These are phyloP conservation scores for Pilobolus umbonatus DNA, from an alignment of 192 early-diverging fungal genomes.

Conservation along the genomic window DNA sequence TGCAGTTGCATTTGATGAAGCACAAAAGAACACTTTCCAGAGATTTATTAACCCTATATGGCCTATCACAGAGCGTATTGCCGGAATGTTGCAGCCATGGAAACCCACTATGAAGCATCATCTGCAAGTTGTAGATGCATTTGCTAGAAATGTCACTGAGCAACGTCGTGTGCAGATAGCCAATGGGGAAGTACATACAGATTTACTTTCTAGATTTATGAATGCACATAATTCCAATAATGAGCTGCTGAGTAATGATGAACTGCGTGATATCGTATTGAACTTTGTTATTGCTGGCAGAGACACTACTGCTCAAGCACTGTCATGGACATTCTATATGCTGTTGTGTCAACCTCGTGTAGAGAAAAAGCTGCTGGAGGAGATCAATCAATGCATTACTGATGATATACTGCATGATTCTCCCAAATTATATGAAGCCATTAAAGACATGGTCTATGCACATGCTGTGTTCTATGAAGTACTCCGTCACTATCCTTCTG, in stretches of 20 bases:
- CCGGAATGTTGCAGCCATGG: conserved; percentile 13
- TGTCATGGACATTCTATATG: conserved; percentile 47
- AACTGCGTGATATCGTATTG: conserved; percentile 34
- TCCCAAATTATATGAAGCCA: conserved; percentile 22
- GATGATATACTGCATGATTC: conserved; percentile 27
- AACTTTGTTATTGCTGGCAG: conserved; percentile 38
- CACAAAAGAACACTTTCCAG: conserved; percentile 33
- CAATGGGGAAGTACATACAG: conserved; percentile 17
- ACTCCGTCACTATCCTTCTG: conserved; percentile 61
- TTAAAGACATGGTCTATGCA: conserved; percentile 35
- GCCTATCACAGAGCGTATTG: background rate
- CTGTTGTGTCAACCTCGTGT: conserved; percentile 37
- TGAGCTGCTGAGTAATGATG: conserved; percentile 17
- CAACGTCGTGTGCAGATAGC: conserved; percentile 24
- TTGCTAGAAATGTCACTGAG: conserved; percentile 22
- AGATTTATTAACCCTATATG: conserved; percentile 31
- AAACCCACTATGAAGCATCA: conserved; percentile 22
- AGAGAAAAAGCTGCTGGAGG: conserved; percentile 40
- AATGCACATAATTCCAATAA: conserved; percentile 24
- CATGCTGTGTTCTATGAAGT: conserved; percentile 48
- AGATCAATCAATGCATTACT: conserved; percentile 27
- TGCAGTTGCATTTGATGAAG: conserved; percentile 51
- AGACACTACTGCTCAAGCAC: conserved; percentile 49
- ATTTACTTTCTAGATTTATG: conserved; percentile 36
- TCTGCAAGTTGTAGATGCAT: conserved; percentile 25